Conservation (phyloP, 2,329 filamentous ascomycete species). For the Epichloe hybrida region DNA sequence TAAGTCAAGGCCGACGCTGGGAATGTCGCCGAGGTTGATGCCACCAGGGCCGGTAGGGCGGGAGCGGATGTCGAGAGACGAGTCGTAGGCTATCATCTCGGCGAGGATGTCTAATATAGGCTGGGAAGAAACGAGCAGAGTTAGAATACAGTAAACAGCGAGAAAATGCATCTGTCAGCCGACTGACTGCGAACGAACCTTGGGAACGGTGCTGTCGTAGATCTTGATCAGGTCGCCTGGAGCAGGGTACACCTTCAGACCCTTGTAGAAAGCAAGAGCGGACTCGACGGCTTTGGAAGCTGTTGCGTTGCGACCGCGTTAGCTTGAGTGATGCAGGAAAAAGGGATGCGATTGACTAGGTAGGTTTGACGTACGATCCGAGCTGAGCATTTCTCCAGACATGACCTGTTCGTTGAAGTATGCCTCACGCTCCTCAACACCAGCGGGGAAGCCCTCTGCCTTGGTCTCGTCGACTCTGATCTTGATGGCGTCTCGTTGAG, state of each 20-base stretch:
- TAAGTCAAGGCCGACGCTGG: constrained; percentile 42
- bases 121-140: constrained; percentile 26
- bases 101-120: constrained; percentile 90
- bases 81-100: constrained; percentile 94
- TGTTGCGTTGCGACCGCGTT: constrained; percentile 18
- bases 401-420: constrained; percentile 97
- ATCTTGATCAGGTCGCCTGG: constrained; percentile 87
- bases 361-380: constrained; percentile 49
- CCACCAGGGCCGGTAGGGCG: constrained; percentile 20
- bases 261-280: constrained; percentile 93
- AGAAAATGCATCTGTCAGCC: not conserved
- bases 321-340: not conserved
- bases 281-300: constrained; percentile 64
- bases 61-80: constrained; percentile 48
- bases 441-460: constrained; percentile 76
- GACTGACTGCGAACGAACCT: constrained; percentile 40
- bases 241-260: constrained; percentile 93
- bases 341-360: not conserved
- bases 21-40: constrained; percentile 34
- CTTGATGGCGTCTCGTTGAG: constrained; percentile 63
- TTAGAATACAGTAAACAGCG: not conserved
- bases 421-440: constrained; percentile 83
- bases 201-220: constrained; percentile 96
- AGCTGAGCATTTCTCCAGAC: constrained; percentile 68
- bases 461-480: constrained; percentile 65